These are phyloP conservation scores for Arthrinium puccinioides DNA, from an alignment of 2,329 filamentous ascomycete species.

Conservation along the genomic window DNA sequence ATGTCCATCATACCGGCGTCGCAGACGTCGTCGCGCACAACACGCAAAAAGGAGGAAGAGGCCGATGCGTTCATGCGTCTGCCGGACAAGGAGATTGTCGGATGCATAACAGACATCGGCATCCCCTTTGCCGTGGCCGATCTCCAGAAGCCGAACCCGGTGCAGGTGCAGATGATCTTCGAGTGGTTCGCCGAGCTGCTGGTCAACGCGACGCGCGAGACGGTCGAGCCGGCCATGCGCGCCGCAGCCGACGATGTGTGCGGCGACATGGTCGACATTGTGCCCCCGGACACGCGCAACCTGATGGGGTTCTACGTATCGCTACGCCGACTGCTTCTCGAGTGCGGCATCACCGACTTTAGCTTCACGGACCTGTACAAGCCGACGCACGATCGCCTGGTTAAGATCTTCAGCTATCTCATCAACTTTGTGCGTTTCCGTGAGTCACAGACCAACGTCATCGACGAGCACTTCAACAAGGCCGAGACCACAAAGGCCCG, in stretches of 20 bases:
- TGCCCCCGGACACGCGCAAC: slow-evolving; percentile 83
- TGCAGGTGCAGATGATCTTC: slow-evolving; percentile 94
- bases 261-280: slow-evolving; percentile 75
- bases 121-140: slow-evolving; percentile 82
- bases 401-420: slow-evolving; percentile 94
- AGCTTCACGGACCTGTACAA: slow-evolving; percentile 87
- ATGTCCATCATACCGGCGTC: slow-evolving; percentile 53
- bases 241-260: slow-evolving; percentile 83
- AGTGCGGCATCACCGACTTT: slow-evolving; percentile 91
- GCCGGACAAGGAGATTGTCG: slow-evolving; percentile 75
- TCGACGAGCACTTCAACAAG: slow-evolving; percentile 91
- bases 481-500: slow-evolving; percentile 77
- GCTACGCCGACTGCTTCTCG: slow-evolving; percentile 68
- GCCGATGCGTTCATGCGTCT: slow-evolving; percentile 54
- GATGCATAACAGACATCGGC: slow-evolving; percentile 94
- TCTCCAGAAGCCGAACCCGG: slow-evolving; percentile 86
- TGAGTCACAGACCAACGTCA: slow-evolving; percentile 81
- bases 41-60: slow-evolving; percentile 51
- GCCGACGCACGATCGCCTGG: slow-evolving; percentile 81
- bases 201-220: slow-evolving; percentile 87
- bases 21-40: slow-evolving; percentile 40
- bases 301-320: slow-evolving; percentile 93
- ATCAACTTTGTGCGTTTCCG: slow-evolving; percentile 99
- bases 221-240: slow-evolving; percentile 90
- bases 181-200: slow-evolving; percentile 95